phyloP scores from a whole-genome alignment of 2,329 filamentous ascomycete species.

The Neonectria faginata region DNA sequence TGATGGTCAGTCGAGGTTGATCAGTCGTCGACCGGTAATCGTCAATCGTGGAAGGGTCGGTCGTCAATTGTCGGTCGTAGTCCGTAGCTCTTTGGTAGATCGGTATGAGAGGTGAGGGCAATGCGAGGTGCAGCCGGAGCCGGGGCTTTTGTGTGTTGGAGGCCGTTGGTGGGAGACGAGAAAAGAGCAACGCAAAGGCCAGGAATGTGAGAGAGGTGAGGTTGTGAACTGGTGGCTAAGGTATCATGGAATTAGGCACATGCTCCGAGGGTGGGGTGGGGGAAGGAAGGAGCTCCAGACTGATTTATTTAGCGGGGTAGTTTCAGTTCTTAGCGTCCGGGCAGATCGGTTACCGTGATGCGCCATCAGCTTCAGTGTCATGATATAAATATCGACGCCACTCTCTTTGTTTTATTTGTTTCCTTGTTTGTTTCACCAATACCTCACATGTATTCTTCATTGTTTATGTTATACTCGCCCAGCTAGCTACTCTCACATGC shows the following conservation, averaged over 20 bases:
- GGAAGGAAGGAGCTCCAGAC: not conserved
- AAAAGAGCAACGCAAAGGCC: constrained; percentile 22
- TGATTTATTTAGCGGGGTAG: constrained; percentile 21
- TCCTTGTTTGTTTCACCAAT: not conserved
- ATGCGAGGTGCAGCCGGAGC: not conserved
- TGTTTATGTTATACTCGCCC: not conserved
- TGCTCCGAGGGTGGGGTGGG: constrained; percentile 20
- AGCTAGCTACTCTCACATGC: not conserved
- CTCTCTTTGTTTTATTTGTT: not conserved
- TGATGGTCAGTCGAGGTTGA: constrained; percentile 36
- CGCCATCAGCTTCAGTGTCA: not conserved
- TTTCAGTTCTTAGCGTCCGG: not conserved
- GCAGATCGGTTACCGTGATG: not conserved
- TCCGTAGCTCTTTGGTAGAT: not conserved
- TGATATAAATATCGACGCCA: not conserved
- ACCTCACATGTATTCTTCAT: constrained; percentile 3
- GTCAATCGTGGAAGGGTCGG: not conserved
- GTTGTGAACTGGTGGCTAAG: constrained; percentile 3
- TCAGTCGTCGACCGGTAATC: not conserved
- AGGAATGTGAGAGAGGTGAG: constrained; percentile 15
- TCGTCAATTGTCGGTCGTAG: not conserved
- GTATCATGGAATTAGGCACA: constrained; percentile 4
- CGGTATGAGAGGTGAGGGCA: not conserved
- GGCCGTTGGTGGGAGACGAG: not conserved
- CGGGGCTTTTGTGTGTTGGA: not conserved